These are phyloP conservation scores for Triangularia verruculosa DNA, from an alignment of 2,329 filamentous ascomycete genomes.

Conservation along the genomic window DNA sequence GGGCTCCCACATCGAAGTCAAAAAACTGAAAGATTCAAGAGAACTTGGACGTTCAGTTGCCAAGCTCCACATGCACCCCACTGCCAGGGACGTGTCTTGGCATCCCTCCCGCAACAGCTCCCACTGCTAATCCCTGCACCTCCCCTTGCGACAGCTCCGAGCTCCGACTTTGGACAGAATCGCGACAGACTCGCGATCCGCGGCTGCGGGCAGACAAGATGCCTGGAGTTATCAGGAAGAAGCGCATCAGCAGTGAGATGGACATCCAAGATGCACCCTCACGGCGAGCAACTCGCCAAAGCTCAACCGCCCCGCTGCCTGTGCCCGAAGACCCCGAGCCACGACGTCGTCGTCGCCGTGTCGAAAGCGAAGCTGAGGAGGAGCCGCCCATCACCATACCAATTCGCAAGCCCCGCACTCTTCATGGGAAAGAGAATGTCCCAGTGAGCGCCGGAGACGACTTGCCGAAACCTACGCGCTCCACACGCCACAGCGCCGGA, in stretches of 20 bases:
- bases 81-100: neutral
- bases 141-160: neutral
- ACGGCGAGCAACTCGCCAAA: constrained; percentile 36
- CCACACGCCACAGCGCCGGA: constrained; percentile 21
- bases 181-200: neutral
- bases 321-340: constrained; percentile 29
- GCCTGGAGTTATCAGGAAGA: neutral
- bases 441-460: constrained; percentile 12
- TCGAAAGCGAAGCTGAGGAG: constrained; percentile 11
- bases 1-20: neutral
- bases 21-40: neutral
- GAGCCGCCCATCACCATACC: neutral
- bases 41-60: neutral
- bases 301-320: constrained; percentile 35
- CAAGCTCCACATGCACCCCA: neutral
- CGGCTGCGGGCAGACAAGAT: neutral
- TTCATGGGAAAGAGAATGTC: constrained; percentile 27
- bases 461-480: constrained; percentile 18
- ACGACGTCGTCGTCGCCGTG: constrained; percentile 28
- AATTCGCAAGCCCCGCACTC: neutral
- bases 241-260: neutral
- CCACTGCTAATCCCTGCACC: neutral
- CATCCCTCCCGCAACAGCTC: neutral
- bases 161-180: neutral
- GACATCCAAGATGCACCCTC: constrained; percentile 17